Evolutionary conservation across 371 early-diverging fungal species (phyloP).

Genomic region (Syncephalastrum contaminatum): DNA sequence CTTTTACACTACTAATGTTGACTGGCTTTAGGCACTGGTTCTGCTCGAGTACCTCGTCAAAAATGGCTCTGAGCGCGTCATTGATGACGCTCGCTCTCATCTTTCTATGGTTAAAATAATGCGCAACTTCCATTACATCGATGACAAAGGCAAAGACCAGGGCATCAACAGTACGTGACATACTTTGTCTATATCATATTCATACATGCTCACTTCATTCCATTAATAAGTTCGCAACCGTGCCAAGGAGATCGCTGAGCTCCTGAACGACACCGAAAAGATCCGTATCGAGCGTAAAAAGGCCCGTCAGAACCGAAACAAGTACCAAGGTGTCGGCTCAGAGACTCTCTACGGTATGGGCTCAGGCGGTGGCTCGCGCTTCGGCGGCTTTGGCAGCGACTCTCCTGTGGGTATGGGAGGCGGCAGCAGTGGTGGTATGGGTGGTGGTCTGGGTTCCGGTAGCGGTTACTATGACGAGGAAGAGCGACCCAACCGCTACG

Average conservation of each 20-base stretch:
- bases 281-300: conserved; percentile 85
- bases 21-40: conserved; percentile 67
- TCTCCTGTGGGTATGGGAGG: conserved; percentile 23
- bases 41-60: conserved; percentile 92
- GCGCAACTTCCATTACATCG: conserved; percentile 79
- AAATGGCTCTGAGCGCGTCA: conserved; percentile 91
- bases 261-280: conserved; percentile 72
- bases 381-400: conserved; percentile 51
- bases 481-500: conserved; percentile 22
- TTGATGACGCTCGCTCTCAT: conserved; percentile 83
- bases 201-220: background rate
- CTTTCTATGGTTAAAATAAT: conserved; percentile 85
- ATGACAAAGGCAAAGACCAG: conserved; percentile 95
- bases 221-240: conserved; percentile 77
- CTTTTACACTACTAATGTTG: background rate
- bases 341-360: conserved; percentile 49
- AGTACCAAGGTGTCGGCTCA: conserved; percentile 79
- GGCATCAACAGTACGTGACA: conserved; percentile 83
- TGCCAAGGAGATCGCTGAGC: conserved; percentile 85
- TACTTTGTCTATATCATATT: background rate
- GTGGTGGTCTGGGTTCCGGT: conserved; percentile 21
- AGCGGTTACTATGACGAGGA: conserved; percentile 32
- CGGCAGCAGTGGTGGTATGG: conserved; percentile 24
- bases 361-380: conserved; percentile 18
- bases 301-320: conserved; percentile 84